phyloP scores from a whole-genome alignment of 2,329 filamentous ascomycete species.

The Ascochyta clinopodiicola region DNA sequence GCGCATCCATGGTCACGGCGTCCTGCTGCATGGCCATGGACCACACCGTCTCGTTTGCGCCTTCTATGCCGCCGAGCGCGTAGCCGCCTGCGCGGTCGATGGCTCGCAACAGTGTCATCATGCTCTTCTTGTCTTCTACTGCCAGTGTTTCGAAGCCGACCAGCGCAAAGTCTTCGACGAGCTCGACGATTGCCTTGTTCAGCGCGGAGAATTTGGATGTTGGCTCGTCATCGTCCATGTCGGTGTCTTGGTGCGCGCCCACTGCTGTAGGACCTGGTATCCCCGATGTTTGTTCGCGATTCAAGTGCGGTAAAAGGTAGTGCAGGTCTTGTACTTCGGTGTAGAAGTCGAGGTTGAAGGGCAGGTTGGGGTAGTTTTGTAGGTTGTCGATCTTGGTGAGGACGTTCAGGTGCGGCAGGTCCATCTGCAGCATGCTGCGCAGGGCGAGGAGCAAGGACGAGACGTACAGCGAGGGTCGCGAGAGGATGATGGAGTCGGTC shows the following conservation, averaged over 20 bases:
- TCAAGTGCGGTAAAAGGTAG: conserved; percentile 81
- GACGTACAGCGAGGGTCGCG: conserved; percentile 91
- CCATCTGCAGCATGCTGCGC: conserved; percentile 97
- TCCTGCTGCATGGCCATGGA: conserved; percentile 86
- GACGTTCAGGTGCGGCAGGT: conserved; percentile 93
- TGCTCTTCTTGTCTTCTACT: conserved; percentile 95
- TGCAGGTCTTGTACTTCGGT: conserved; percentile 94
- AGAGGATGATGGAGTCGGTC: conserved; percentile 91
- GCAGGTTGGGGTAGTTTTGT: conserved; percentile 79
- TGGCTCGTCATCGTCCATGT: conserved; percentile 40
- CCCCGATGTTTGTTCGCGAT: conserved; percentile 67
- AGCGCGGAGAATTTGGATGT: conserved; percentile 77
- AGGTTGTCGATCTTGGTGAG: conserved; percentile 98
- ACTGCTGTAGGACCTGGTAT: conserved; percentile 40
- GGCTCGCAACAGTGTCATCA: conserved; percentile 88
- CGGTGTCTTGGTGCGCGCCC: conserved; percentile 49
- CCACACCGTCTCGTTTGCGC: conserved; percentile 96
- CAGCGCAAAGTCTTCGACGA: conserved; percentile 88
- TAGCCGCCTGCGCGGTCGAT: conserved; percentile 94
- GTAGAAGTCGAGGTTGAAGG: conserved; percentile 96
- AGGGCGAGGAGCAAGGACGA: conserved; percentile 92
- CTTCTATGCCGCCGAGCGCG: conserved; percentile 87
- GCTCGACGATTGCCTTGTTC: conserved; percentile 83
- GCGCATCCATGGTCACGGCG: conserved; percentile 74
- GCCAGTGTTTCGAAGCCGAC: conserved; percentile 93